Evolutionary conservation across 108 stramenopile species (phyloP).

Genomic region (Conticribra weissflogii): DNA sequence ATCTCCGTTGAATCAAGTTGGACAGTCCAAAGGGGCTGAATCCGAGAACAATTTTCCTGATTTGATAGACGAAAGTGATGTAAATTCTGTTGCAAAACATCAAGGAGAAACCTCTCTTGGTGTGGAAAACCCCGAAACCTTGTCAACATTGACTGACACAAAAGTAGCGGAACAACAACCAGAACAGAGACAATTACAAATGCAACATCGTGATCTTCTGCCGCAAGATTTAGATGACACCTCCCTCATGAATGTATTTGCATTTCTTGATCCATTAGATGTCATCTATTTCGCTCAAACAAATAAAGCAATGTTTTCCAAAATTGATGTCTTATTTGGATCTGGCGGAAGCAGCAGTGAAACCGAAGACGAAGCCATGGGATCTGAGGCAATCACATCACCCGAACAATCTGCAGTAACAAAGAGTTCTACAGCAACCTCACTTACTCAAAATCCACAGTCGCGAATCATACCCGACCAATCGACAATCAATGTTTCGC

Average conservation of each 20-base stretch:
- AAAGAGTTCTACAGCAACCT: too few relatives aligned
- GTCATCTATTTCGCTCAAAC: constrained; percentile 80
- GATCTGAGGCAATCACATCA: background rate
- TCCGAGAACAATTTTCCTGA: too few relatives aligned
- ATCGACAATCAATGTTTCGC: too few relatives aligned
- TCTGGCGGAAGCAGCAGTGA: constrained; percentile 32
- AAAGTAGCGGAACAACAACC: background rate
- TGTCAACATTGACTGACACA: background rate
- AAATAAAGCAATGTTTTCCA: constrained; percentile 70
- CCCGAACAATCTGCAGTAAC: constrained; percentile 9
- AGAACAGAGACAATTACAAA: background rate
- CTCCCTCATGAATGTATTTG: constrained; percentile 71
- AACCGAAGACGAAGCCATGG: background rate
- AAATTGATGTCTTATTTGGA: constrained; percentile 78
- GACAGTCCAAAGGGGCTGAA: too few relatives aligned
- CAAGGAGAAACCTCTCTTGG: too few relatives aligned
- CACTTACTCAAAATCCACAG: too few relatives aligned
- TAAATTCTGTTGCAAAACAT: too few relatives aligned
- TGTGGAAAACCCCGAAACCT: too few relatives aligned
- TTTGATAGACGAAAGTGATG: too few relatives aligned
- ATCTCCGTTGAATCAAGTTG: too few relatives aligned
- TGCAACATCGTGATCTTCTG: background rate
- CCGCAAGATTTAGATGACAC: constrained; percentile 53
- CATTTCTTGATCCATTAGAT: constrained; percentile 74
- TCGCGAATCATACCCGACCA: too few relatives aligned